Base-by-base conservation (phyloP, 306 rosid species). In the Begonia fuchsioides region DNA sequence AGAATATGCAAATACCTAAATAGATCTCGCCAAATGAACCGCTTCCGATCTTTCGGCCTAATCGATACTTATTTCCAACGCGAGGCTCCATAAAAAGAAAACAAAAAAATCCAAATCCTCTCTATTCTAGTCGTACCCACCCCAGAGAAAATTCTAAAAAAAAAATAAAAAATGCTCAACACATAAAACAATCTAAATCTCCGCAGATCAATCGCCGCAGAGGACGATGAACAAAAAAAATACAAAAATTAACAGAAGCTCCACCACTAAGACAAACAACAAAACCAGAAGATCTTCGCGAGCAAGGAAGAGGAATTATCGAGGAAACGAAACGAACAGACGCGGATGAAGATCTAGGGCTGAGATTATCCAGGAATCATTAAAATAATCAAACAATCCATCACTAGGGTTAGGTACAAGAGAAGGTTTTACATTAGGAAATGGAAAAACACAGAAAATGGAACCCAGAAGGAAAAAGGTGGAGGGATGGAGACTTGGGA, bases 11-110 rank as follows among this genome's bases (percentile, higher is more conserved):
- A 26, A 26, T 26, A 83, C 96, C 96, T 18, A 83, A 75, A 70
- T 87, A 83, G 87, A 87, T 87, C 93, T 87, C 94, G 13, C 96
- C 96, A 17, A 88, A 88, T 26, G 96, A 88, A 47, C 96, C 93
- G 65, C 96, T 78, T 17, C 96, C 96, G 78, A 88, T 80, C 78
- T 88, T 88, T 56, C 94, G 75, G 32, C 96, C 94, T 35, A 88
- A 63, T 26, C 88, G 81, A 70, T 80, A 88, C 81, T 76, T 88
- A 47, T 86, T 82, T 17, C 88, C 94, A 54, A 88, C 88, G 46
- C 94, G 96, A 78, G 94, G 88, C 67, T 88, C 96, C 96, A 88
- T 88, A 68, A 63, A 54, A 35, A 40, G 44, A 43, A 40, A 48
- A n/a, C 7, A 4, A 48, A 48, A 26, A 62, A 44, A 15, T 59